Evolutionary conservation across 2,329 filamentous ascomycete species (phyloP), one percentile per base, ranked within the genome.

Genomic region (Penicillium janthinellum): DNA sequence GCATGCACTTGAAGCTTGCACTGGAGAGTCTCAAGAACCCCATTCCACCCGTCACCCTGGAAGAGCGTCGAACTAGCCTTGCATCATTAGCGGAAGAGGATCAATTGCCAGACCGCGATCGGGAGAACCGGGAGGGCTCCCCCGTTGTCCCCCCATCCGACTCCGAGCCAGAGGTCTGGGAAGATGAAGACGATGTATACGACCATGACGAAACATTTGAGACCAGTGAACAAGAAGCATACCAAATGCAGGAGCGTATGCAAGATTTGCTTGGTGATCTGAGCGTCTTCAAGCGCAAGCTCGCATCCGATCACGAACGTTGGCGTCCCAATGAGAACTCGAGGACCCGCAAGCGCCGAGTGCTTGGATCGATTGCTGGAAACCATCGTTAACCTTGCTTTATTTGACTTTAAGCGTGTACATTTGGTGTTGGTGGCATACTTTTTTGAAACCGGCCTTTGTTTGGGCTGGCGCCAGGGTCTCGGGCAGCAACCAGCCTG

Each of bases 1-100:
- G 92, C 63, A 83, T 95, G 60, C 95, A 99, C 77, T 81, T 99
- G 53, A 92, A 91, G 69, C 85, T 99, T 54, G 94, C 92, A 1
- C 83, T 98, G 22, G 86, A 88, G 55, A 93, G 91, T 71, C 78
- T 97, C 67, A 94, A 91, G 81, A 97, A 98, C 72, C 95, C 95
- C 0, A 97, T 99, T 64, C 88, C 92, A 0, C 61, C 69, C 15
- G 78, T 77, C 38, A 70, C 66, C 0, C 60, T 75, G 3, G 75
- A 76, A 34, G 64, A 69, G 51, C 72, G 73, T 37, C 68, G 61
- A 34, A 10, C 8, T 7, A 78, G 69, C 67, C 71, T 67, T 68
- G 76, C 58, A 62, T 79, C 66, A 70, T 74, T 67, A 62, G 84
- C 85, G 28, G 88, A 88, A 54, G 84, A 89, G 50, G 86, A 86